These are phyloP conservation scores for Jatropha multifida DNA, from an alignment of 441 rosid species.

Conservation along the genomic window DNA sequence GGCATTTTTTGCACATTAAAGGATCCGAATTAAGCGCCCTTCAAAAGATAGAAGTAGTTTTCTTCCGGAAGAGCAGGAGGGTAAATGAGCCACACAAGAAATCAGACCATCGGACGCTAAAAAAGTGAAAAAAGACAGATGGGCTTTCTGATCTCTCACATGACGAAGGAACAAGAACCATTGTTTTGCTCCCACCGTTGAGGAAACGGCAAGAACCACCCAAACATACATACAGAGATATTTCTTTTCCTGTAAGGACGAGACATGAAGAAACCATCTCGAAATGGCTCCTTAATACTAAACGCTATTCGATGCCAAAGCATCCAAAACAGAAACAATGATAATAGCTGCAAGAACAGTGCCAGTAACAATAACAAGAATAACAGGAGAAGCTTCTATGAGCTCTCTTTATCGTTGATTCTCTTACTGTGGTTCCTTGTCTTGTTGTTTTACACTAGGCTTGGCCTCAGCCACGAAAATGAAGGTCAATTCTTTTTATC, in stretches of 20 bases:
- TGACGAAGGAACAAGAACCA: background rate
- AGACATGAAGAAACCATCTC: constrained; percentile 50
- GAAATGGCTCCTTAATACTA: constrained; percentile 24
- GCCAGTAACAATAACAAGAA: constrained; percentile 11
- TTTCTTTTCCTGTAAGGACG: constrained; percentile 9
- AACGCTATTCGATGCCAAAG: constrained; percentile 29
- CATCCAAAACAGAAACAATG: constrained; percentile 6
- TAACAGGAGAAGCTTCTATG: constrained; percentile 32
- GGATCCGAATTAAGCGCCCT: constrained; percentile 14
- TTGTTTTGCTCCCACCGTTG: constrained; percentile 7
- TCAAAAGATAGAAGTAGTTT: constrained; percentile 24
- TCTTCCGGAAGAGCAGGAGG: constrained; percentile 26
- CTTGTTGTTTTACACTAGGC: constrained; percentile 52
- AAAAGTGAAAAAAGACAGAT: background rate
- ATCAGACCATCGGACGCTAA: background rate
- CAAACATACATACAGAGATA: background rate
- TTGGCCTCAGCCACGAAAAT: constrained; percentile 57
- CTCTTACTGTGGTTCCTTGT: constrained; percentile 62
- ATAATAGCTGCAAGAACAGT: constrained; percentile 1
- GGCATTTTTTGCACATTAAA: background rate
- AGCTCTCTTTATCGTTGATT: constrained; percentile 59
- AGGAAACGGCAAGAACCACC: background rate
- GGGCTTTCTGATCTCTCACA: background rate
- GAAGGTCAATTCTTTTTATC: constrained; percentile 38
- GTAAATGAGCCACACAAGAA: constrained; percentile 11